Conservation (phyloP, 2,329 filamentous ascomycete species). For the Aspergillus sp. region DNA sequence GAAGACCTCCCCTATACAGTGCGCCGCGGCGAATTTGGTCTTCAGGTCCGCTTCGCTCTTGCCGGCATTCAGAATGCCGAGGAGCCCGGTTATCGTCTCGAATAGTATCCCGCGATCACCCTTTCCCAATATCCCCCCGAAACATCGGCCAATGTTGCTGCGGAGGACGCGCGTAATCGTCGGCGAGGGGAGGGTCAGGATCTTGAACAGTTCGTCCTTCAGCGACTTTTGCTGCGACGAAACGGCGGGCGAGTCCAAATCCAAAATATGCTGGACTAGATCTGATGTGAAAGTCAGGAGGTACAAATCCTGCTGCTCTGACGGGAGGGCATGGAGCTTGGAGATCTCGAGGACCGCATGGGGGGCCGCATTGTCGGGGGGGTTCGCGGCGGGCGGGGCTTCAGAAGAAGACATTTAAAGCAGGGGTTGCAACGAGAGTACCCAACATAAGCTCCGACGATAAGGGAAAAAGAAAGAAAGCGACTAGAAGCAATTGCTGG, state of each 20-base stretch:
- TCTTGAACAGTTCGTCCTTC: conserved; percentile 89
- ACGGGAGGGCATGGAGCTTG: conserved; percentile 79
- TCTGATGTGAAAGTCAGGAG: conserved; percentile 80
- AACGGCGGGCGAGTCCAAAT: conserved; percentile 65
- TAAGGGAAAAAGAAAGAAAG: too few species aligned
- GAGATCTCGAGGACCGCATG: conserved; percentile 67
- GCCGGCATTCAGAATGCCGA: conserved; percentile 59
- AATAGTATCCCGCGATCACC: conserved; percentile 88
- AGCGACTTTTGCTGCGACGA: conserved; percentile 83
- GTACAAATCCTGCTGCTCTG: conserved; percentile 93
- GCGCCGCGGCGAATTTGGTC: conserved; percentile 76
- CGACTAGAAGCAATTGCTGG: too few species aligned
- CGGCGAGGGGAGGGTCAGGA: conserved; percentile 73
- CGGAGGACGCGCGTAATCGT: conserved; percentile 79
- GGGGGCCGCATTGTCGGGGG: conserved; percentile 25
- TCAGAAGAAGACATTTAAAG: conserved; percentile 33
- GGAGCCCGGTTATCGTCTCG: conserved; percentile 85
- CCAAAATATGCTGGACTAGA: conserved; percentile 66
- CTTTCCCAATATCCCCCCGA: conserved; percentile 70
- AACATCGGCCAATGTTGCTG: conserved; percentile 76
- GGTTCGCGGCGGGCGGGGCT: conserved; percentile 22
- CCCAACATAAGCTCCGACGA: conserved; percentile 8
- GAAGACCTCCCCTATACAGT: conserved; percentile 81
- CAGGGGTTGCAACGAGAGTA: conserved; percentile 4
- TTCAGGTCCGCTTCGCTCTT: conserved; percentile 72